A percentile compares a stretch with the other conserved stretches of the same genome.
phyloP scores from a whole-genome alignment of 371 early-diverging fungal species.

The Mortierella sp. region DNA sequence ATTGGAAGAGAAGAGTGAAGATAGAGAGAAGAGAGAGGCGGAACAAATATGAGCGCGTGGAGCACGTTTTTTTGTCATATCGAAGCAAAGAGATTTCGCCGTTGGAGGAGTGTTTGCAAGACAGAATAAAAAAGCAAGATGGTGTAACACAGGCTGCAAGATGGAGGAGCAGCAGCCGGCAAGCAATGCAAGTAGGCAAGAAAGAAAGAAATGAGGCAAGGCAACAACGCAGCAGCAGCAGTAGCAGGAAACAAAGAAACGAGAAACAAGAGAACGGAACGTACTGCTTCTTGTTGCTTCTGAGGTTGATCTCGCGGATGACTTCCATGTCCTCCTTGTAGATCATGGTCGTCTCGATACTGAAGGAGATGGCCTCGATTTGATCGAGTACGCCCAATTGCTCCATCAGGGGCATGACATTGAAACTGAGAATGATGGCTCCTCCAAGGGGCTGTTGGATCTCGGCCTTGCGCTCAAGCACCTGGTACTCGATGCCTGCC shows the following conservation, averaged over 20 bases:
- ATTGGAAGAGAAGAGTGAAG: not conserved
- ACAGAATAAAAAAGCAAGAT: not conserved
- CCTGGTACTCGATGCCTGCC: constrained; percentile 35
- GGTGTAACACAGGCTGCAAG: constrained; percentile 4
- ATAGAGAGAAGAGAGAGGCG: not conserved
- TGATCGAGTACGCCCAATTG: constrained; percentile 39
- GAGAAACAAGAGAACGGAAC: not conserved
- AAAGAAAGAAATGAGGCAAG: not conserved
- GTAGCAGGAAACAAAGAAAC: not conserved
- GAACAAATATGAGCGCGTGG: not conserved
- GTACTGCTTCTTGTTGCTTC: not conserved
- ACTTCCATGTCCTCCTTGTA: constrained; percentile 16
- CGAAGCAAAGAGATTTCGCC: not conserved
- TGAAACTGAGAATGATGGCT: constrained; percentile 33
- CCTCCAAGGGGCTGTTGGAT: constrained; percentile 28
- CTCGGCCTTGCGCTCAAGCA: constrained; percentile 34
- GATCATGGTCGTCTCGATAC: constrained; percentile 2
- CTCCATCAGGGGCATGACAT: constrained; percentile 35
- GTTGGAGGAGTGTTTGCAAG: not conserved
- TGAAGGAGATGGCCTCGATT: constrained; percentile 18
- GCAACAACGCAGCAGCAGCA: not conserved
- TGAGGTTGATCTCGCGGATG: constrained; percentile 13
- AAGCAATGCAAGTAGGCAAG: not conserved
- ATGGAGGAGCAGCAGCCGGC: not conserved
- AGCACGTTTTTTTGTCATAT: constrained; percentile 7